Conservation (phyloP, 768 basidiomycete species). For the Auricularia sp. region DNA sequence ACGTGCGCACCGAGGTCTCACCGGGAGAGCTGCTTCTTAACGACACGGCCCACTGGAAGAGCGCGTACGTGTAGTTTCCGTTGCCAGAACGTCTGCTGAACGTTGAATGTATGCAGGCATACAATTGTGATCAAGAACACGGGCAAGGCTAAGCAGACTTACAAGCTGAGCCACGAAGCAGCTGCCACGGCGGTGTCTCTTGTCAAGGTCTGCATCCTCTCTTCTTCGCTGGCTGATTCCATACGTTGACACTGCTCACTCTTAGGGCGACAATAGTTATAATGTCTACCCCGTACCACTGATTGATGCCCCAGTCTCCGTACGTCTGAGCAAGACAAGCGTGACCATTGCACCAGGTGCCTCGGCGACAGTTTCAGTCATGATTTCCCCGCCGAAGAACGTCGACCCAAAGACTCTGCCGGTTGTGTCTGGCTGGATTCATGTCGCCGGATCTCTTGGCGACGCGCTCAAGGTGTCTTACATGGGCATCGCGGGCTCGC, state of each 20-base stretch:
- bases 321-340: background rate
- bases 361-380: constrained; percentile 14
- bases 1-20: constrained; percentile 19
- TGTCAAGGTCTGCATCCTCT: background rate
- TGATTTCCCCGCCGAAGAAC: constrained; percentile 16
- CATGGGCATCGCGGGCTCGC: background rate
- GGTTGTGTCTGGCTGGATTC: constrained; percentile 26
- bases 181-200: constrained; percentile 22
- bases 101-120: background rate
- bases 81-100: background rate
- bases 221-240: too few species aligned
- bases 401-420: constrained; percentile 18
- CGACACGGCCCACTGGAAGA: constrained; percentile 26
- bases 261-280: background rate
- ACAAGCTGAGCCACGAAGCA: constrained; percentile 18
- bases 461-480: constrained; percentile 5
- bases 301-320: background rate
- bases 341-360: constrained; percentile 18
- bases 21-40: constrained; percentile 29
- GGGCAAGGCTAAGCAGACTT: constrained; percentile 7
- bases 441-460: constrained; percentile 7
- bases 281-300: background rate
- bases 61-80: constrained; percentile 6
- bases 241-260: background rate
- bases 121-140: constrained; percentile 4